phyloP scores from a whole-genome alignment of 306 rosid species.

The Gastrolobium villosum region DNA sequence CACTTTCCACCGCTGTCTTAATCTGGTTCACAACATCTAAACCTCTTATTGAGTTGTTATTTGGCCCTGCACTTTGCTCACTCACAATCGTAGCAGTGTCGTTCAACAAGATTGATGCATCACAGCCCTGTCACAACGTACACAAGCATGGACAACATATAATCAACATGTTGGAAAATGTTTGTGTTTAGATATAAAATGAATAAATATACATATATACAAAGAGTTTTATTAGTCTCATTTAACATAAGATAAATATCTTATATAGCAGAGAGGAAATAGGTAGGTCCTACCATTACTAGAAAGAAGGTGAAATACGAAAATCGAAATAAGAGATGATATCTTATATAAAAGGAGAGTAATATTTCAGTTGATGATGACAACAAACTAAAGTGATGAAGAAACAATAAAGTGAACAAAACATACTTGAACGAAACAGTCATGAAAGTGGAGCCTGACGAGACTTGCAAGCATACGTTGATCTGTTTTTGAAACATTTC shows the following conservation, averaged over 20 bases:
- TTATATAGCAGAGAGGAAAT: too few relatives aligned
- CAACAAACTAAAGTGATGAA: too few relatives aligned
- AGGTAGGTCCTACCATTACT: too few relatives aligned
- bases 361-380: too few relatives aligned
- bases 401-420: neutral
- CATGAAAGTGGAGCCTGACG: conserved; percentile 61
- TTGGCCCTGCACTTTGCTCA: conserved; percentile 45
- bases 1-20: too few relatives aligned
- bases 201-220: too few relatives aligned
- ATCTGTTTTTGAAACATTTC: conserved; percentile 14
- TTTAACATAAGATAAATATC: too few relatives aligned
- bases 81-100: conserved; percentile 50
- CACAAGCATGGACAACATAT: neutral
- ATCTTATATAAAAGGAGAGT: too few relatives aligned
- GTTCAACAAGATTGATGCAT: conserved; percentile 60
- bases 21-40: conserved; percentile 20
- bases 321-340: too few relatives aligned
- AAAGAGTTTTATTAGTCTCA: too few relatives aligned
- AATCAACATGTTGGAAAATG: neutral
- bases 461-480: conserved; percentile 50
- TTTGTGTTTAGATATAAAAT: too few relatives aligned
- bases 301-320: too few relatives aligned
- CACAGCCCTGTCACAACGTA: conserved; percentile 54
- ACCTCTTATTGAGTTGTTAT: conserved; percentile 57
- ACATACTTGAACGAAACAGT: conserved; percentile 60